Percentiles rank a stretch among this genome's conserved stretches.
Conservation (phyloP, 2,329 filamentous ascomycete genomes). For the Arthrobotrys conoides region DNA sequence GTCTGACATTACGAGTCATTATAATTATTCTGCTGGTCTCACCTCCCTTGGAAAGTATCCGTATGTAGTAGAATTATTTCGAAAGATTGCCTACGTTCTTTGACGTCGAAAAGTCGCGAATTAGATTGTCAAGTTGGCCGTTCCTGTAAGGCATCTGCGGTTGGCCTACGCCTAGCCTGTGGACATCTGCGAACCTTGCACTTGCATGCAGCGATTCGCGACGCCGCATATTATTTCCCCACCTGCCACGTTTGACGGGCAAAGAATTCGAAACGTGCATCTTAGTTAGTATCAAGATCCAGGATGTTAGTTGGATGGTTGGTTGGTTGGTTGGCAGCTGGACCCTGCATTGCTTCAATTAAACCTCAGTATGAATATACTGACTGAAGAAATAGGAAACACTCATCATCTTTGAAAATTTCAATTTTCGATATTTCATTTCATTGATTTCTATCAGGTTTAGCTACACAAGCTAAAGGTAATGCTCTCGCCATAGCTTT, state of each 20-base stretch:
- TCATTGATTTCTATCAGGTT: conserved; percentile 7
- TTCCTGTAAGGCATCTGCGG: conserved; percentile 25
- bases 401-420: background rate
- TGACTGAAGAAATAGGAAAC: background rate
- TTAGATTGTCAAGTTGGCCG: conserved; percentile 9
- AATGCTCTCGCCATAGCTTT: conserved; percentile 8
- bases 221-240: conserved; percentile 46
- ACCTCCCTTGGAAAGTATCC: conserved; percentile 18
- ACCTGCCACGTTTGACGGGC: conserved; percentile 46
- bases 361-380: background rate
- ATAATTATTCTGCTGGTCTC: background rate
- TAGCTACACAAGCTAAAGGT: conserved; percentile 20
- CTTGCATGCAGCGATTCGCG: conserved; percentile 34
- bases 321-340: background rate
- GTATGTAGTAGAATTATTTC: background rate
- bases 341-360: background rate
- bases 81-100: background rate
- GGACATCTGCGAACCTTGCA: conserved; percentile 12
- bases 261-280: conserved; percentile 33
- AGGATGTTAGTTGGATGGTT: background rate
- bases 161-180: conserved; percentile 17
- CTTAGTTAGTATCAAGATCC: background rate
- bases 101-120: background rate
- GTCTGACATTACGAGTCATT: conserved; percentile 5
- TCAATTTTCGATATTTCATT: background rate